Evolutionary conservation across 495 filamentous ascomycete genomes (phyloP), one percentile per base, ranked within the genome.

Genomic region (Rostrohypoxylon terebratum): DNA sequence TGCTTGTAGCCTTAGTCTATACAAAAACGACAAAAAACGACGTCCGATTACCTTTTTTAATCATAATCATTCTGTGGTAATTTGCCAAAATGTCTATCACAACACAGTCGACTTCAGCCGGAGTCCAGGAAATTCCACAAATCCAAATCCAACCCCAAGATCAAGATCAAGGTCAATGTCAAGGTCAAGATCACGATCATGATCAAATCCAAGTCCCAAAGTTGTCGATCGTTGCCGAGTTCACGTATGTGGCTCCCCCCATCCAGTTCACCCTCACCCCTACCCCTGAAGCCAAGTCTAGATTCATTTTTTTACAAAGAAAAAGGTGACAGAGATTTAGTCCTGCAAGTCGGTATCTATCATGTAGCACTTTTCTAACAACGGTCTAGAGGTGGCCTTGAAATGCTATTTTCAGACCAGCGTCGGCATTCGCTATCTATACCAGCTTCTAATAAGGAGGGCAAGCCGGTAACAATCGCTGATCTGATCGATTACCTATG

Each of bases 371-470:
- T 25, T 54, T 65, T 53, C 72, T 72, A 44, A 72, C 68, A 11
- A 42, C 42, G 44, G 61, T 40, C 57, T 58, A 97, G 96, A 69
- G 96, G 96, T 55, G 96, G 96, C 18, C 89, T 99, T n/a, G 96
- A 99, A 79, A 90, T 97, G 79, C 88, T 99, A 62, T 99, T 99
- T 79, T 88, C 90, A 18, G 93, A 97, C 76, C 83, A 92, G 77
- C 87, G 88, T 51, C 91, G 89, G 65, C 92, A 94, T 75, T 80
- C 82, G 0, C 72, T 99, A 48, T 82, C 86, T 14, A 70, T 98
- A 25, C 92, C 96, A 33, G 81, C 85, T n/a, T 82, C 72, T 28
- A 85, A 90, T 71, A 79, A 82, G 23, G 75, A 87, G 33, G 90
- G 88, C 42, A 82, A 80, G 42, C 85, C 86, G 8, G 81, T 89